phyloP scores from a whole-genome alignment of 495 filamentous ascomycete genomes.

The Neurospora cerealis region DNA sequence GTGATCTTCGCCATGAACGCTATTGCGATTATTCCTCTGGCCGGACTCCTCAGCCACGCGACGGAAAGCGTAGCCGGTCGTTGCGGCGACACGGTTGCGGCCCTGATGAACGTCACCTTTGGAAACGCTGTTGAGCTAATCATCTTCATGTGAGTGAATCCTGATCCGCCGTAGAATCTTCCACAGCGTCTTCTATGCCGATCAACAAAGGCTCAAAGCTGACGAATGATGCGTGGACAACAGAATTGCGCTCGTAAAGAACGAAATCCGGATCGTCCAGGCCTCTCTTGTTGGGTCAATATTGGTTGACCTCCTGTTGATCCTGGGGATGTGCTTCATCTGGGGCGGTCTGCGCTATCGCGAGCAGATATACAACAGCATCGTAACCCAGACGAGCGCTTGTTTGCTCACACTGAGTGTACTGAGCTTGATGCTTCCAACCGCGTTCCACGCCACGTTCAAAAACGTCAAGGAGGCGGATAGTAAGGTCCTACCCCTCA shows the following conservation, averaged over 20 bases:
- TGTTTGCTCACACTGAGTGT: conserved; percentile 80
- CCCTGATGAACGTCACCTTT: conserved; percentile 78
- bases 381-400: conserved; percentile 87
- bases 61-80: conserved; percentile 73
- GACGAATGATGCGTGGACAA: neutral
- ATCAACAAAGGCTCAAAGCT: conserved; percentile 13
- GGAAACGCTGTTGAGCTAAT: conserved; percentile 87
- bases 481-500: conserved; percentile 60
- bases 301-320: conserved; percentile 74
- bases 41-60: conserved; percentile 66
- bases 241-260: conserved; percentile 31
- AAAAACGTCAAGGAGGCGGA: conserved; percentile 49
- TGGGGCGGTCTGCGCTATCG: conserved; percentile 74
- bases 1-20: conserved; percentile 53
- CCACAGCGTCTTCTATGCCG: neutral
- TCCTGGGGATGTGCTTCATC: conserved; percentile 83
- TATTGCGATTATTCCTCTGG: conserved; percentile 73
- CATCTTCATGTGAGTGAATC: conserved; percentile 45
- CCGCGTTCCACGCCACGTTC: conserved; percentile 80
- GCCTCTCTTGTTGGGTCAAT: conserved; percentile 84
- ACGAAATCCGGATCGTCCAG: conserved; percentile 82
- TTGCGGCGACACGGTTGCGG: conserved; percentile 72
- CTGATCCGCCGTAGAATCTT: neutral
- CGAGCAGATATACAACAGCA: conserved; percentile 90
- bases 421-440: conserved; percentile 58